Evolutionary conservation across 2,329 filamentous ascomycete genomes (phyloP), one percentile per base, ranked within the genome.

Genomic region (Ceratocystis harringtonii): DNA sequence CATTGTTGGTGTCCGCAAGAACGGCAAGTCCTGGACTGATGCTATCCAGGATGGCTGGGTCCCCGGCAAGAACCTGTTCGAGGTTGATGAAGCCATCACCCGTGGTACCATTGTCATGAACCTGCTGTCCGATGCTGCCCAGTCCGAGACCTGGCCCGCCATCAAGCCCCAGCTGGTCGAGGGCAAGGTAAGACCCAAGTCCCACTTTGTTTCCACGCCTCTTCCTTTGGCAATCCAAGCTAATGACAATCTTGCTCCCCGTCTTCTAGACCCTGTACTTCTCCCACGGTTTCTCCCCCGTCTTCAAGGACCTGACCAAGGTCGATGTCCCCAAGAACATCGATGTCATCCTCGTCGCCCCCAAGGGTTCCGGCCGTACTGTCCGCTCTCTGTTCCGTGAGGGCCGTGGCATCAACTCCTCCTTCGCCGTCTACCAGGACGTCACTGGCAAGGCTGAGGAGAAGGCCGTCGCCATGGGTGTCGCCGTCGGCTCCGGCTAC

Each of bases 301-400:
- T 99, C 79, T 99, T 99, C 90, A 96, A 96, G 84, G 88, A 96
- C 78, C 87, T 94, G 76, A 99, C 94, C 84, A 95, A 96, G 80
- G 94, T 99, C 76, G 94, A 99, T 69, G 90, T 96, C 69, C 94
- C 94, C 79, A 84, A 78, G 71, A 89, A 97, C 80, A 89, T 99
- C 76, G 94, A 99, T 78, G 94, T 99, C 78, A 99, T 99, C 84
- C 92, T 99, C 76, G 92, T 95, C 74, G 94, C 94, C 71, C 94
- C 94, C 80, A 99, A 99, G 86, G 94, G 94, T 75, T 97, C 92
- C 76, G 94, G 94, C 79, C 92, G 94, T 76, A 99, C 94, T 73
- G 94, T 99, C 77, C 92, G 94, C 79, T 90, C 90, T 71, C 90
- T 99, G 76, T 99, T 97, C 92, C 89, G 90, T 74, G 92, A 97